phyloP scores from a whole-genome alignment of 163 green algal species.

The Prototheca wickerhamii region DNA sequence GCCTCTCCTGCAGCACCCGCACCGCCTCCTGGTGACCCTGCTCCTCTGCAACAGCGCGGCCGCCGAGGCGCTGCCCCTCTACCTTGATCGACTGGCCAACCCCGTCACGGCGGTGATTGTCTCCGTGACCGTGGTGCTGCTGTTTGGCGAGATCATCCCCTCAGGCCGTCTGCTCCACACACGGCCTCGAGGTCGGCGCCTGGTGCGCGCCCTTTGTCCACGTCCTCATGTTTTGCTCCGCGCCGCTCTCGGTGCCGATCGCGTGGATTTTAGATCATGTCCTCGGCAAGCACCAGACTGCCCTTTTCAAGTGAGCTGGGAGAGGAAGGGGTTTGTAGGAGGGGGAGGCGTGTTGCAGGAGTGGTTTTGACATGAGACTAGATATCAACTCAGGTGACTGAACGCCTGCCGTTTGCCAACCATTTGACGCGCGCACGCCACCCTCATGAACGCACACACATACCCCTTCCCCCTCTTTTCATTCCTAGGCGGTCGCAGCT shows the following conservation, averaged over 20 bases:
- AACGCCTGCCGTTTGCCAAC: background rate
- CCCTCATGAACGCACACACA: background rate
- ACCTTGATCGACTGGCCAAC: slow-evolving; percentile 76
- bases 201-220: slow-evolving; percentile 67
- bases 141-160: slow-evolving; percentile 92
- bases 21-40: slow-evolving; percentile 83
- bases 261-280: slow-evolving; percentile 76
- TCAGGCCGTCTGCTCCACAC: slow-evolving; percentile 78
- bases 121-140: slow-evolving; percentile 80
- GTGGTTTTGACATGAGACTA: background rate
- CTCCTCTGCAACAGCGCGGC: slow-evolving; percentile 79
- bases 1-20: slow-evolving; percentile 52
- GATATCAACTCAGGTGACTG: background rate
- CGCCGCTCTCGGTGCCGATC: slow-evolving; percentile 71
- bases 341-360: too few relatives aligned
- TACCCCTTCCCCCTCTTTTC: too few relatives aligned
- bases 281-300: slow-evolving; percentile 54
- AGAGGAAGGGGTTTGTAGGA: background rate
- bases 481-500: slow-evolving; percentile 50
- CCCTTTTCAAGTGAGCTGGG: slow-evolving; percentile 37
- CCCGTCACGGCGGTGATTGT: slow-evolving; percentile 62
- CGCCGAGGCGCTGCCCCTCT: slow-evolving; percentile 82
- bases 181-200: slow-evolving; percentile 83
- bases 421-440: background rate
- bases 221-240: slow-evolving; percentile 62